These are phyloP conservation scores for Penicillium flavigenum DNA, from an alignment of 495 filamentous ascomycete genomes.

Conservation along the genomic window DNA sequence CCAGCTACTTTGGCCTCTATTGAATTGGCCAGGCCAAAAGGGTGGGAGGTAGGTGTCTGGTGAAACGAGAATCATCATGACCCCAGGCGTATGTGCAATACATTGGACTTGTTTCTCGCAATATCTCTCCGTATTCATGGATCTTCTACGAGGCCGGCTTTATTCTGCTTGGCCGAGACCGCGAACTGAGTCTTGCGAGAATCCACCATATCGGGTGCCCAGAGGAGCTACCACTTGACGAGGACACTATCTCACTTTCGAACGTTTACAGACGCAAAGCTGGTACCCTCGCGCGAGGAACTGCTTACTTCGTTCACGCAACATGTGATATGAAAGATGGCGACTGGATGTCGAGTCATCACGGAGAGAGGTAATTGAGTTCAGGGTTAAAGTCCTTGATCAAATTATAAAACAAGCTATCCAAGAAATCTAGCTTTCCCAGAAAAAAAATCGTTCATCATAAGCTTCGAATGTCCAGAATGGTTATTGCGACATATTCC, in stretches of 20 bases:
- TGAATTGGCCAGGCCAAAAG: no score
- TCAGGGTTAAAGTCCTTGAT: neutral
- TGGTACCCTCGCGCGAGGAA: neutral
- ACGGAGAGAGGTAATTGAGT: neutral
- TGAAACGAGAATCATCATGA: no score
- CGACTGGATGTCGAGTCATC: neutral
- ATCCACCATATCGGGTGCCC: slow-evolving; percentile 16
- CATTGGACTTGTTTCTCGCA: no score
- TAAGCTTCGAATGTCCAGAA: neutral
- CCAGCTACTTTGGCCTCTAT: no score
- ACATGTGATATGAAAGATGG: neutral
- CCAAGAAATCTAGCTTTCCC: neutral
- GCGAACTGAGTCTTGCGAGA: slow-evolving; percentile 17
- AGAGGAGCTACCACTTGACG: slow-evolving; percentile 18
- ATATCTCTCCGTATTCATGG: slow-evolving; percentile 12
- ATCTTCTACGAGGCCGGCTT: slow-evolving; percentile 13
- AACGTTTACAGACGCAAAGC: neutral
- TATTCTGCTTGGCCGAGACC: slow-evolving; percentile 15
- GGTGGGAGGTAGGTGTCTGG: no score
- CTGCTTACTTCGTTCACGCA: neutral
- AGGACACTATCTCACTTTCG: neutral
- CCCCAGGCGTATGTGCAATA: no score
- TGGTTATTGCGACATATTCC: neutral
- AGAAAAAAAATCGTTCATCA: neutral
- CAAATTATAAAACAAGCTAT: neutral